Evolutionary conservation across 305 asterid genomes (phyloP).

Genomic region (Petunia hybrid): DNA sequence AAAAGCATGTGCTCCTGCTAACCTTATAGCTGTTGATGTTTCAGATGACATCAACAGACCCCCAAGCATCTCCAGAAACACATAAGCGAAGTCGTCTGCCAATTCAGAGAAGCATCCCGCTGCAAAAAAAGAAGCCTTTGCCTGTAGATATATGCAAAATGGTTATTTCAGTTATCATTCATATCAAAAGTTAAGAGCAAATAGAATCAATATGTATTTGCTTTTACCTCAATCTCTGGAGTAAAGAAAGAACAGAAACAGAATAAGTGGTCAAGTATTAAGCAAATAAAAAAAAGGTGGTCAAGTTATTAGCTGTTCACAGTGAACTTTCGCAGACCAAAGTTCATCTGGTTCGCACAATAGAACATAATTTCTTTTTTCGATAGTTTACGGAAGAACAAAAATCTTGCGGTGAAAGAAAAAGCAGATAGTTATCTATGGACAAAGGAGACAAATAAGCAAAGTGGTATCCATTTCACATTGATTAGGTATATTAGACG

Average conservation of each 20-base stretch:
- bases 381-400: too few relatives aligned
- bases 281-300: too few relatives aligned
- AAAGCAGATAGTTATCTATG: not conserved
- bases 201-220: not conserved
- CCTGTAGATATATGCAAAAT: constrained; percentile 51
- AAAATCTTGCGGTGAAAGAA: not conserved
- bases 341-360: too few relatives aligned
- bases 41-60: constrained; percentile 55
- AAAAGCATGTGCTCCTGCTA: constrained; percentile 70
- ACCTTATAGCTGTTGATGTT: constrained; percentile 56
- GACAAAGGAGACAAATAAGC: not conserved
- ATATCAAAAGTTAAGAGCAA: constrained; percentile 29
- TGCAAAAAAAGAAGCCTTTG: constrained; percentile 83
- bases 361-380: too few relatives aligned
- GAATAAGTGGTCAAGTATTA: not conserved
- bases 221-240: not conserved
- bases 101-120: constrained; percentile 75
- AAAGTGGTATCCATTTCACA: not conserved
- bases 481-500: not conserved
- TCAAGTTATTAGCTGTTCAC: too few relatives aligned
- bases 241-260: not conserved
- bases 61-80: constrained; percentile 74
- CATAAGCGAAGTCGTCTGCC: constrained; percentile 75
- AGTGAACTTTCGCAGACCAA: too few relatives aligned
- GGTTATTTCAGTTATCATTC: constrained; percentile 27